A percentile compares a stretch with the other conserved stretches of the same genome.
Evolutionary conservation across 139 green algal genomes (phyloP).

Genomic region (Dunaliella sp.): DNA sequence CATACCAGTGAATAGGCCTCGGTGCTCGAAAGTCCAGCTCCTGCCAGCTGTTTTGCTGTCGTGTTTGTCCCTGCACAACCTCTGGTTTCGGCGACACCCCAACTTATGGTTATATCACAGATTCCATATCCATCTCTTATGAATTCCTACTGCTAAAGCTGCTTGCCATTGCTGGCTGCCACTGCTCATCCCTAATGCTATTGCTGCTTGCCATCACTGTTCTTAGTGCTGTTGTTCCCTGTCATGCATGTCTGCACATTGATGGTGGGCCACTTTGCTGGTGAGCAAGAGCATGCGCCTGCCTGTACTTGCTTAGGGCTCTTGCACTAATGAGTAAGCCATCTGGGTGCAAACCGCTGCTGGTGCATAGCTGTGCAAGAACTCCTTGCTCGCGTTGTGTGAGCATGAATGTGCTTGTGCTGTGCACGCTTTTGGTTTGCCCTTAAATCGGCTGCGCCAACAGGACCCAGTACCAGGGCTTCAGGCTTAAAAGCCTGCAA

Average conservation of each 20-base stretch:
- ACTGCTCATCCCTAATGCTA: neutral
- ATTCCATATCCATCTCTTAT: neutral
- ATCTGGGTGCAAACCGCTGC: too few relatives aligned
- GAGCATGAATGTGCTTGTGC: too few relatives aligned
- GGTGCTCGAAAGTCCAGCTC: neutral
- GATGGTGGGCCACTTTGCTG: too few relatives aligned
- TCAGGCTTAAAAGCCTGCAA: too few relatives aligned
- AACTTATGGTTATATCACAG: neutral
- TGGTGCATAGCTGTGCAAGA: too few relatives aligned
- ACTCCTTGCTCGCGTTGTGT: too few relatives aligned
- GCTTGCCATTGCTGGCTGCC: neutral
- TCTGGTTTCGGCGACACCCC: neutral
- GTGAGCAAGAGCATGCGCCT: too few relatives aligned
- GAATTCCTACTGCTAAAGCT: neutral
- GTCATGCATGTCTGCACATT: neutral
- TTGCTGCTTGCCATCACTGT: neutral
- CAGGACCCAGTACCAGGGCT: too few relatives aligned
- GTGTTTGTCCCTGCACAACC: constrained; percentile 3
- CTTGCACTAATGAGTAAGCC: too few relatives aligned
- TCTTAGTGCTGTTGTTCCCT: neutral
- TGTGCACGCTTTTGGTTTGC: too few relatives aligned
- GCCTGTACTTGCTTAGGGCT: too few relatives aligned
- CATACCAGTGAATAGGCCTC: neutral
- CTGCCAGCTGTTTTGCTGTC: constrained; percentile 31
- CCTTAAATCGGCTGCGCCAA: too few relatives aligned